Conservation (phyloP, 192 early-diverging fungal species). For the Backusella mclennaniae region DNA sequence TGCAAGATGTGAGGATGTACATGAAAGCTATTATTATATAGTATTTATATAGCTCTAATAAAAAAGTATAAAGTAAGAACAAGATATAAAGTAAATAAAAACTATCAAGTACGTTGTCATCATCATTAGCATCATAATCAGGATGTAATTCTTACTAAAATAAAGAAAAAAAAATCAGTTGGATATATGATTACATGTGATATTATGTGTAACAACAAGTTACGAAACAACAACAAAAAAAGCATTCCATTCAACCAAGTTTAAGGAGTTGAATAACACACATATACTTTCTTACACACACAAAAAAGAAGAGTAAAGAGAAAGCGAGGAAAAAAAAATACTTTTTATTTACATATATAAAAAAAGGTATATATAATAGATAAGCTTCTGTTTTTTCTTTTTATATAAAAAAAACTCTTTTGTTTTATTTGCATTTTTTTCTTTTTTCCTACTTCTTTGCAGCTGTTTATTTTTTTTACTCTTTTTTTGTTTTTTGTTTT, state of each 20-base stretch:
- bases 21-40: background rate
- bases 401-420: background rate
- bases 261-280: background rate
- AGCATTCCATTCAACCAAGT: background rate
- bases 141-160: background rate
- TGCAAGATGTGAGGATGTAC: background rate
- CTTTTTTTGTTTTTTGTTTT: background rate
- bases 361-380: constrained; percentile 6
- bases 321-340: background rate
- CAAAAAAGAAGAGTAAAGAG: background rate
- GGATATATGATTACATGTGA: background rate
- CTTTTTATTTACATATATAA: constrained; percentile 7
- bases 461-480: background rate
- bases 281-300: background rate
- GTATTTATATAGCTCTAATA: background rate
- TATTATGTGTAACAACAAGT: background rate
- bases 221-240: background rate
- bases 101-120: background rate
- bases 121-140: background rate
- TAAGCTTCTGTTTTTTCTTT: background rate
- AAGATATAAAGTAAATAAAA: background rate
- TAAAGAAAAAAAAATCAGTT: constrained; percentile 2
- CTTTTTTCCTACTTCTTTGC: background rate
- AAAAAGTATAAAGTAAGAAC: background rate
- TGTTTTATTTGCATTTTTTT: background rate